These are phyloP conservation scores for Durotheca rogersii DNA, from an alignment of 495 filamentous ascomycete species.

Conservation along the genomic window DNA sequence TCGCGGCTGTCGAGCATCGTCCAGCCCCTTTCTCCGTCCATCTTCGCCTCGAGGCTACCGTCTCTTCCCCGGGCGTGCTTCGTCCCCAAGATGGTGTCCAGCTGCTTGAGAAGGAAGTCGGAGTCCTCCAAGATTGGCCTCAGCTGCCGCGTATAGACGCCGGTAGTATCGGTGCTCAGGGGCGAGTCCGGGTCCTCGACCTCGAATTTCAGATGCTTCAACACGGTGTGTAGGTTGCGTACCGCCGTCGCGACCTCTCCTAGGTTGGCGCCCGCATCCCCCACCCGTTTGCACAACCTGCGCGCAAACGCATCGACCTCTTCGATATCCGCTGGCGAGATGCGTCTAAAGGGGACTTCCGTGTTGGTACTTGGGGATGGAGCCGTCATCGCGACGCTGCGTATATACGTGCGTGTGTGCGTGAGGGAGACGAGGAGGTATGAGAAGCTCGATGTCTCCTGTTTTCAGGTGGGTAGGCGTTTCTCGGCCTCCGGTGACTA, in stretches of 20 bases:
- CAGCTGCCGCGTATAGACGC: constrained; percentile 46
- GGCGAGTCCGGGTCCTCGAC: constrained; percentile 50
- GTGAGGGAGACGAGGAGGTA: constrained; percentile 2
- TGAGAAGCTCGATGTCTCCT: too few species aligned
- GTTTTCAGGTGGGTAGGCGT: too few species aligned
- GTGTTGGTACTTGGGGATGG: not conserved
- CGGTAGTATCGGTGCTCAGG: constrained; percentile 39
- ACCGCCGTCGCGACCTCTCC: constrained; percentile 40
- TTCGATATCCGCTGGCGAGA: constrained; percentile 39
- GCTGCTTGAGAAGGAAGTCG: constrained; percentile 49
- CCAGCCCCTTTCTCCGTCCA: constrained; percentile 34
- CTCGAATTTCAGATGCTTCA: constrained; percentile 53
- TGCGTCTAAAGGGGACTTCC: not conserved
- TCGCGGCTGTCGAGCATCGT: constrained; percentile 32
- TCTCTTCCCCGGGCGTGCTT: constrained; percentile 25
- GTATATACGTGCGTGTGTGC: not conserved
- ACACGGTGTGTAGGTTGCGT: constrained; percentile 46
- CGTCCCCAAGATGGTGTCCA: constrained; percentile 48
- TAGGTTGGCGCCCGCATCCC: constrained; percentile 42
- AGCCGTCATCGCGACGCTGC: constrained; percentile 20
- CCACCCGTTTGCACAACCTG: constrained; percentile 41
- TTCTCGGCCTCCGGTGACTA: too few species aligned
- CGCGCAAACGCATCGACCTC: constrained; percentile 45
- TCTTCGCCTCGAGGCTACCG: constrained; percentile 9
- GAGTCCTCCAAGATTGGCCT: constrained; percentile 50